Evolutionary conservation across 495 filamentous ascomycete genomes (phyloP), one percentile per base, ranked within the genome.

Genomic region (Trichoderma asperelloides): DNA sequence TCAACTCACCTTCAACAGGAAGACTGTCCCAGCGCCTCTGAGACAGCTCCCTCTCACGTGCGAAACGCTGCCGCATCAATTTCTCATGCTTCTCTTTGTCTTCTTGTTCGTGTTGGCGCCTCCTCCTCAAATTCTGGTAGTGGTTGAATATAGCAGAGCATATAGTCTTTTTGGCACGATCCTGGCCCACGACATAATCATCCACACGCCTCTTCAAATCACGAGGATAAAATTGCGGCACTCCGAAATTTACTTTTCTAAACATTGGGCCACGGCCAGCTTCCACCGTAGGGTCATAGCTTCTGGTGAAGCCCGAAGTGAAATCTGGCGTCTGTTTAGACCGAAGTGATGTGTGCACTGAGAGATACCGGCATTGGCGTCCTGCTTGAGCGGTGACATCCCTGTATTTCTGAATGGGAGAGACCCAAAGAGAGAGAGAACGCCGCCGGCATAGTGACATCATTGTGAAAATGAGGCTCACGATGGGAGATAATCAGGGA

Each of bases 111-210:
- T 96, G 88, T 40, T 89, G 84, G 63, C 92, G 81, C 64, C 92
- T 72, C 71, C 96, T 90, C 68, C 90, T 88, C 68, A 96, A 85
- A 45, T 89, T 84, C 78, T 96, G 93, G 74, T 97, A 98, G 72
- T 98, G 95, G 78, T 97, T 96, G 77, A 92, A 97, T n/a, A 98
- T 90, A 3, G 93, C 92, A 13, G 93, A 89, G 69, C 91, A 94
- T 64, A 97, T 84, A 28, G 93, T 89, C 75, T 95, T 95, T 83
- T 98, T 98, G n/a, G 95, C 91, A 63, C 91, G 88, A 71, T 96
- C 91, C 74, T 98, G 95, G 27, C 96, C 96, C 7, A 98, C 94
- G 8, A 98, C 94, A 75, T 92, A 98, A 74, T 94, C 89, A 73
- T 98, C 96, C 13, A 98, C 86, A 74, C 96, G 90, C 70, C 91